Evolutionary conservation across 768 basidiomycete genomes (phyloP).

Genomic region (Naganishia friedmannii): DNA sequence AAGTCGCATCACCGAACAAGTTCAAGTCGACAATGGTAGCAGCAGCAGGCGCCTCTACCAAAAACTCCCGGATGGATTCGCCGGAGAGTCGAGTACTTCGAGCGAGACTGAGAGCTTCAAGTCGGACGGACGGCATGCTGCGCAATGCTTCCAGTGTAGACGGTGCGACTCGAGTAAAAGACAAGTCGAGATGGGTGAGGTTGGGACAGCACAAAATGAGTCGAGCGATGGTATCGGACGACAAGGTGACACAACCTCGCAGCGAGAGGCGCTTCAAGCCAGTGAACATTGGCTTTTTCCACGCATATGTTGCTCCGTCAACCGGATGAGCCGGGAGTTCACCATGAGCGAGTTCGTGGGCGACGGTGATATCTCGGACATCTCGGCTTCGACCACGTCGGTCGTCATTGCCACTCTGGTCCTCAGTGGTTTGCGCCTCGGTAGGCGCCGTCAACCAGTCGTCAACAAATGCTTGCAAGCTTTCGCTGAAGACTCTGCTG

Average conservation of each 20-base stretch:
- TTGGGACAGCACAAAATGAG: conserved; percentile 45
- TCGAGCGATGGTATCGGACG: conserved; percentile 38
- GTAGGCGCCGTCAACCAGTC: conserved; percentile 37
- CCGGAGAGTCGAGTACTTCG: conserved; percentile 81
- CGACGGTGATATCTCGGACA: conserved; percentile 30
- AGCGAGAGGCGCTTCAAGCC: conserved; percentile 46
- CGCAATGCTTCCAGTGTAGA: conserved; percentile 52
- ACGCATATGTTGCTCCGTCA: conserved; percentile 28
- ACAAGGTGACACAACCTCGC: conserved; percentile 47
- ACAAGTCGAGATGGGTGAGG: conserved; percentile 52
- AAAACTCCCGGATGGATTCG: conserved; percentile 69
- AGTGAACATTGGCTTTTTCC: conserved; percentile 39
- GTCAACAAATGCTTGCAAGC: conserved; percentile 73
- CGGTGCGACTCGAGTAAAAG: conserved; percentile 48
- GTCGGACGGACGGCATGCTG: conserved; percentile 61
- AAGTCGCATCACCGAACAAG: conserved; percentile 84
- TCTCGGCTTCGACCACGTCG: conserved; percentile 39
- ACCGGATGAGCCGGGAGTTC: conserved; percentile 19
- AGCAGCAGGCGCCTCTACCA: conserved; percentile 67
- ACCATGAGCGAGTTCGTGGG: conserved; percentile 25
- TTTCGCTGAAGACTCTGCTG: conserved; percentile 81
- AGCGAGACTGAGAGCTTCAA: conserved; percentile 77
- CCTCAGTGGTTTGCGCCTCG: conserved; percentile 2
- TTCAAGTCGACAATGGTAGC: conserved; percentile 65
- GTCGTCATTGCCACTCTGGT: conserved; percentile 35